These are phyloP conservation scores for Aspergillus transmontanensis DNA, from an alignment of 2,329 filamentous ascomycete species.

Conservation along the genomic window DNA sequence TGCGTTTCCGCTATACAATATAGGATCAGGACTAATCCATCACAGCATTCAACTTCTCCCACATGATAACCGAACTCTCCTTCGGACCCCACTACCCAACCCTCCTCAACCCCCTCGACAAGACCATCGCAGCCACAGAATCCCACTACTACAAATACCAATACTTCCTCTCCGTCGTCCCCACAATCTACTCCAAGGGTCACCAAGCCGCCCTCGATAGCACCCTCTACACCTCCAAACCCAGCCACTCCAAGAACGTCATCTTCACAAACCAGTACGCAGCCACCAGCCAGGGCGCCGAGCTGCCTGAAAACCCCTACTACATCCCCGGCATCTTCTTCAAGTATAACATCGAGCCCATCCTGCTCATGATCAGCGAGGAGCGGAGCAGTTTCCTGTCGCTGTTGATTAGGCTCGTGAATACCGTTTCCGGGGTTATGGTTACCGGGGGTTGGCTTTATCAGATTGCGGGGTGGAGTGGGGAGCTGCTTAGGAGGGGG, in stretches of 20 bases:
- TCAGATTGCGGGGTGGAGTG: constrained; percentile 76
- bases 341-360: constrained; percentile 98
- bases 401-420: constrained; percentile 80
- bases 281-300: constrained; percentile 81
- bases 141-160: constrained; percentile 93
- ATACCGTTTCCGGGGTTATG: constrained; percentile 85
- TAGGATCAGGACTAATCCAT: not conserved
- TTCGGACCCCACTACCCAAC: constrained; percentile 97
- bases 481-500: constrained; percentile 51
- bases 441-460: constrained; percentile 94
- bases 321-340: constrained; percentile 89
- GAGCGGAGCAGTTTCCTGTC: constrained; percentile 72
- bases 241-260: constrained; percentile 53
- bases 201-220: constrained; percentile 42
- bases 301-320: constrained; percentile 58
- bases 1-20: not conserved
- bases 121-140: constrained; percentile 76
- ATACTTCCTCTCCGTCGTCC: constrained; percentile 94
- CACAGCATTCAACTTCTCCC: constrained; percentile 92
- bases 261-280: constrained; percentile 98
- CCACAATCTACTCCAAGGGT: constrained; percentile 81
- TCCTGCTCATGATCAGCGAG: constrained; percentile 83
- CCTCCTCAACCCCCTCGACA: constrained; percentile 90
- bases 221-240: constrained; percentile 36
- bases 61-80: constrained; percentile 92